A percentile compares a stretch with the other conserved stretches of the same genome.
phyloP scores from a whole-genome alignment of 1,284 basidiomycete genomes.

The Calocybe gambosa region DNA sequence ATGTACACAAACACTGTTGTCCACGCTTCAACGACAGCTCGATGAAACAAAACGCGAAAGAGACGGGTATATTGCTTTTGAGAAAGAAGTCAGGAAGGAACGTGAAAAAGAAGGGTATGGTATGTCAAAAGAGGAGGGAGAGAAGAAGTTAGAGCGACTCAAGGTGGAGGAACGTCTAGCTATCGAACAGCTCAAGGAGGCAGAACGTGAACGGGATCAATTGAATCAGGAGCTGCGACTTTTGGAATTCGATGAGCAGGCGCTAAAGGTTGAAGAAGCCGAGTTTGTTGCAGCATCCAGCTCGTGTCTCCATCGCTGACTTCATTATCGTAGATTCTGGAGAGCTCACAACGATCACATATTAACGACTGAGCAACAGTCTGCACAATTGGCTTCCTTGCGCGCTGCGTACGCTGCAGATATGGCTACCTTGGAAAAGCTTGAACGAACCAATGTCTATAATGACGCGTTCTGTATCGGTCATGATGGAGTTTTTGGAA shows the following conservation, averaged over 20 bases:
- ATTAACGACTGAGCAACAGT: constrained; percentile 58
- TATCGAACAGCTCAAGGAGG: constrained; percentile 67
- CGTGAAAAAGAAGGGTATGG: constrained; percentile 61
- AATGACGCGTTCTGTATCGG: constrained; percentile 99
- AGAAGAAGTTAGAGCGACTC: constrained; percentile 66
- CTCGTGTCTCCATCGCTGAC: not conserved
- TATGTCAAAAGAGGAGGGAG: constrained; percentile 54
- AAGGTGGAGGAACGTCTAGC: constrained; percentile 69
- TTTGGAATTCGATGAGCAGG: constrained; percentile 72
- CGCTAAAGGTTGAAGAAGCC: constrained; percentile 70
- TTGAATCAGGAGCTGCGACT: constrained; percentile 69
- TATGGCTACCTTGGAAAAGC: constrained; percentile 71
- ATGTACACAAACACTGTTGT: constrained; percentile 82
- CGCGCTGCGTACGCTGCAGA: constrained; percentile 73
- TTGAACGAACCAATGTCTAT: constrained; percentile 95
- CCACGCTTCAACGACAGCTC: constrained; percentile 74
- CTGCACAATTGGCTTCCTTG: constrained; percentile 63
- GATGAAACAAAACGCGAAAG: constrained; percentile 89
- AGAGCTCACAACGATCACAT: constrained; percentile 68
- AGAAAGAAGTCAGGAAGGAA: constrained; percentile 77
- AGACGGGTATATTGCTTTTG: constrained; percentile 90
- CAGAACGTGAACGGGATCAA: constrained; percentile 69
- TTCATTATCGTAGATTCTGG: constrained; percentile 67
- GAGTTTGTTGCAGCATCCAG: constrained; percentile 46
- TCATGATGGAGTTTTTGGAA: constrained; percentile 89